Evolutionary conservation across 345 rosid species (phyloP).

Genomic region (Bruguiera parviflora): DNA sequence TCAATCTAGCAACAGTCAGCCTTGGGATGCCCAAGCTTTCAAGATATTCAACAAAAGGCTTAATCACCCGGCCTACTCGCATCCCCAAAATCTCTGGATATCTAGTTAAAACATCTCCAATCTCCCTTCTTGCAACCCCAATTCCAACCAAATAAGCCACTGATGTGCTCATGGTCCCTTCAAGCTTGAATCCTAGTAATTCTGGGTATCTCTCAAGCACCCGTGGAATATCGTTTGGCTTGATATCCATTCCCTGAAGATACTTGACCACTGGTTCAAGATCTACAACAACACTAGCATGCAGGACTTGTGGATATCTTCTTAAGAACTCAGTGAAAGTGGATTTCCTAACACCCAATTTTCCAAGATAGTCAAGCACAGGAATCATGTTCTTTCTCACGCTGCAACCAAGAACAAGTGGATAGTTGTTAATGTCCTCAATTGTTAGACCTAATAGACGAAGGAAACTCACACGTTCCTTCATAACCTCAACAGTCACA

Average conservation of each 20-base stretch:
- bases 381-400: conserved; percentile 98
- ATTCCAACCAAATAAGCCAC: conserved; percentile 87
- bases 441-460: conserved; percentile 68
- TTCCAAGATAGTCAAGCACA: conserved; percentile 87
- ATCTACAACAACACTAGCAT: conserved; percentile 84
- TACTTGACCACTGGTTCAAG: conserved; percentile 89
- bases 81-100: conserved; percentile 85
- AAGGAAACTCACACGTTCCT: conserved; percentile 83
- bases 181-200: conserved; percentile 86
- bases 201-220: conserved; percentile 93
- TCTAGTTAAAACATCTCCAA: conserved; percentile 71
- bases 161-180: conserved; percentile 96
- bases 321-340: conserved; percentile 66
- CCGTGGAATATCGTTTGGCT: conserved; percentile 62
- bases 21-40: conserved; percentile 70
- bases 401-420: conserved; percentile 93
- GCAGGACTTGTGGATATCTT: conserved; percentile 86
- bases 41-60: conserved; percentile 84
- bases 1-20: conserved; percentile 81
- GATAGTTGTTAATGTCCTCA: conserved; percentile 81
- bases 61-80: conserved; percentile 82
- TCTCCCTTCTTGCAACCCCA: conserved; percentile 84
- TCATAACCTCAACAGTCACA: conserved; percentile 73
- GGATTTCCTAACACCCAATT: conserved; percentile 83
- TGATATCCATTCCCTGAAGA: conserved; percentile 92